phyloP scores from a whole-genome alignment of 2,329 filamentous ascomycete genomes.

The Fusarium marasasianum region DNA sequence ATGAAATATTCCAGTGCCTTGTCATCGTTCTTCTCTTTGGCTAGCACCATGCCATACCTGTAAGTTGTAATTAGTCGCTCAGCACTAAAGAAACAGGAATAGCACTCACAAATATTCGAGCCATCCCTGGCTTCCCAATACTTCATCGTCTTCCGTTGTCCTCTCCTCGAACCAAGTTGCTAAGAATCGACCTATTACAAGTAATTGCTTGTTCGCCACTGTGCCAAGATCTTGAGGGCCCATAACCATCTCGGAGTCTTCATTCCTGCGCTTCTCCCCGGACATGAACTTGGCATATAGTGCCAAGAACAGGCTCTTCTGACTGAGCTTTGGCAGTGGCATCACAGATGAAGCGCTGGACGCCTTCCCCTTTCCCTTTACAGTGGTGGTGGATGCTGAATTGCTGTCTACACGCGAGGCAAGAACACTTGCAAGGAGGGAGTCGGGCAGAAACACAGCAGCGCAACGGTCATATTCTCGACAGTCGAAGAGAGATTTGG shows the following conservation, averaged over 20 bases:
- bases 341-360: slow-evolving; percentile 36
- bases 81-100: neutral
- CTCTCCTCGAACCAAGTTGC: slow-evolving; percentile 82
- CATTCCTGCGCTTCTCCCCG: slow-evolving; percentile 94
- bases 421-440: slow-evolving; percentile 75
- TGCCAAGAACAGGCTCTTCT: slow-evolving; percentile 91
- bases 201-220: slow-evolving; percentile 85
- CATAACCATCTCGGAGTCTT: slow-evolving; percentile 97
- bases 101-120: slow-evolving; percentile 77
- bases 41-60: slow-evolving; percentile 86
- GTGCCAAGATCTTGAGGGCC: slow-evolving; percentile 90
- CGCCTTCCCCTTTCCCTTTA: slow-evolving; percentile 67
- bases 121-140: slow-evolving; percentile 83
- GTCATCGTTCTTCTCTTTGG: slow-evolving; percentile 89
- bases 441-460: slow-evolving; percentile 84
- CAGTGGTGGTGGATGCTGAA: slow-evolving; percentile 55
- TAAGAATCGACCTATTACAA: slow-evolving; percentile 77
- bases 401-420: slow-evolving; percentile 55
- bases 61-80: neutral
- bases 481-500: slow-evolving; percentile 95
- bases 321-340: slow-evolving; percentile 72
- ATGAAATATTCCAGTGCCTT: slow-evolving; percentile 88
- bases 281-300: slow-evolving; percentile 93
- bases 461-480: slow-evolving; percentile 95
- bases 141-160: slow-evolving; percentile 65